Evolutionary conservation across 1,284 basidiomycete genomes (phyloP), one percentile per base, ranked within the genome.

Genomic region (Ganoderma leucocontextum): DNA sequence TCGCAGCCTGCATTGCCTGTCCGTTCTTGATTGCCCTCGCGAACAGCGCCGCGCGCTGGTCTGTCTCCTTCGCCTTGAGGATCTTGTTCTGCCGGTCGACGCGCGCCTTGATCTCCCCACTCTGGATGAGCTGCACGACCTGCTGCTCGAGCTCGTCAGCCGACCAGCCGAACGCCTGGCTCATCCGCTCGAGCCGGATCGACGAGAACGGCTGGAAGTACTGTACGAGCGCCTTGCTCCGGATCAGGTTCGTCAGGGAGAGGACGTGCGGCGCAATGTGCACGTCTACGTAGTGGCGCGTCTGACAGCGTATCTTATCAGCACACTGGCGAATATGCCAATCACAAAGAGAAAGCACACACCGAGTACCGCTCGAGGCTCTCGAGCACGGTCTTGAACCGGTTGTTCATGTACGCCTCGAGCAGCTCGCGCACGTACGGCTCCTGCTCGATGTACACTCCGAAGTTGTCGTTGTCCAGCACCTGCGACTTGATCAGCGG

Each of bases 121-220:
- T 82, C 75, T 92, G 89, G 69, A 96, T 95, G 41, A 96, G 85
- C 22, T 81, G 79, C 7, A 94, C 90, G 55, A 96, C 88, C 70
- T 91, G 87, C 57, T 82, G 81, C 77, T 93, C 90, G 19, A 93
- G 87, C 68, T 90, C 88, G 13, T 88, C 86, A 5, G 91, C 81
- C 0, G 85, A 83, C 89, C 94, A 94, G 7, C 95, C 95, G 75
- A 97, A 96, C 4, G 94, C 93, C 2, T 80, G 80, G 49, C 91
- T 89, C 91, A 97, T 94, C 39, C 92, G 86, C 52, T 90, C 87
- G 33, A 97, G 87, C 72, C 88, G 86, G 77, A 97, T 93, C 19
- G 91, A 88, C 53, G 91, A 82, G 77, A 95, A 97, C 0, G 95
- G 95, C 72, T 90, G 87, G 83, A 96, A 94, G 80, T 96, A 96